Percentiles rank a stretch among this genome's conserved stretches.
Conservation (phyloP, 768 basidiomycete genomes). For the Epithele typhae region DNA sequence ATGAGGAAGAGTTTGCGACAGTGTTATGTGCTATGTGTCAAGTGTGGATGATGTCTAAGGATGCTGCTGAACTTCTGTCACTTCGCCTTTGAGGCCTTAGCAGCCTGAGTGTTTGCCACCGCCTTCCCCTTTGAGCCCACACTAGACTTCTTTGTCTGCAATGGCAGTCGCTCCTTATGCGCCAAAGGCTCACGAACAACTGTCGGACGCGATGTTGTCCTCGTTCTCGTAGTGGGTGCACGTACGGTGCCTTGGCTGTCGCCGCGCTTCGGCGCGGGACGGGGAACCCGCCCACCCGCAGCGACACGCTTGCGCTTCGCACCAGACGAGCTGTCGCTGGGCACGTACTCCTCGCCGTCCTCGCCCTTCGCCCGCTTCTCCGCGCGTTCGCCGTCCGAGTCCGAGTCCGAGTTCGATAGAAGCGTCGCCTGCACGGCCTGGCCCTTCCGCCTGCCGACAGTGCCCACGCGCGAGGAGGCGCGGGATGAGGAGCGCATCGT, state of each 20-base stretch:
- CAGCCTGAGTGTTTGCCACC: not conserved
- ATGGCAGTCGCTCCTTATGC: constrained; percentile 1
- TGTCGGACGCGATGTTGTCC: no score
- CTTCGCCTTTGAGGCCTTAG: not conserved
- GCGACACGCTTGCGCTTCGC: no score
- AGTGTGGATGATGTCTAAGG: not conserved
- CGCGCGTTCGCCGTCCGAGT: not conserved
- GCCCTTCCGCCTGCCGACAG: constrained; percentile 1
- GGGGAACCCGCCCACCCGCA: no score
- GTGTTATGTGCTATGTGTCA: not conserved
- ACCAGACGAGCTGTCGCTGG: constrained; percentile 2
- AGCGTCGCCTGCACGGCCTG: not conserved
- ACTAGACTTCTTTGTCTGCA: constrained; percentile 1
- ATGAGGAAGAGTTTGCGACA: constrained; percentile 14
- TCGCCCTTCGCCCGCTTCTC: not conserved
- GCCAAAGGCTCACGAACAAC: no score
- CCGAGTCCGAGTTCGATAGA: no score
- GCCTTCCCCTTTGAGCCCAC: not conserved
- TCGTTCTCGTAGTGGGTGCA: not conserved
- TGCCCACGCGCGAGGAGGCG: not conserved
- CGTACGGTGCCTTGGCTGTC: constrained; percentile 11
- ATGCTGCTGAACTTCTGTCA: constrained; percentile 1
- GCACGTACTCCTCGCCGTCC: not conserved
- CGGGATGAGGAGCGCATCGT: no score
- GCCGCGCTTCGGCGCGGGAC: constrained; percentile 3